Evolutionary conservation across 352 stramenopile species (phyloP).

Genomic region (Plasmopara viticola): DNA sequence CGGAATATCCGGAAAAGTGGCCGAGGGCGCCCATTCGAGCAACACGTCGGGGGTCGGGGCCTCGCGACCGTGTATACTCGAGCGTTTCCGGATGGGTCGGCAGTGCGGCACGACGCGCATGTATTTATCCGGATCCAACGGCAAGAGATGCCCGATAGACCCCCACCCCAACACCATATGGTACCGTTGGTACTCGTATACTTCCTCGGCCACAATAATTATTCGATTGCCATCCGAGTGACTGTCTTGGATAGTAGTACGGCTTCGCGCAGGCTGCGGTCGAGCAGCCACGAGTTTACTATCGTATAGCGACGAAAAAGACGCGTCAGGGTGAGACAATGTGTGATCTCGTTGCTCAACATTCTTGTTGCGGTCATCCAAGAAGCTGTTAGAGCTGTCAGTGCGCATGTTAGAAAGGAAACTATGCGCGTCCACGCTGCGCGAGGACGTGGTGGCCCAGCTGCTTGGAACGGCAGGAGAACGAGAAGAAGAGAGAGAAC

Average conservation of each 20-base stretch:
- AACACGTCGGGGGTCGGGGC: slow-evolving; percentile 6
- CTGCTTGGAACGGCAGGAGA: slow-evolving; percentile 3
- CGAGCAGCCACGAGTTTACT: slow-evolving; percentile 5
- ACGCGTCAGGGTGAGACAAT: neutral
- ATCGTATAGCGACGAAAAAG: slow-evolving; percentile 22
- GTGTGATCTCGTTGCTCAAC: slow-evolving; percentile 8
- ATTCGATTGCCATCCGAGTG: slow-evolving; percentile 9
- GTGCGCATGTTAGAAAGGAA: slow-evolving; percentile 20
- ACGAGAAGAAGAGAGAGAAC: slow-evolving; percentile 28
- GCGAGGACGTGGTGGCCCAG: slow-evolving; percentile 16
- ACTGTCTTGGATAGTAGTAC: neutral
- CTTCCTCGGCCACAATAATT: slow-evolving; percentile 37
- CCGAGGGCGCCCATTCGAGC: slow-evolving; percentile 35
- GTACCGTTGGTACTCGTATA: slow-evolving; percentile 69
- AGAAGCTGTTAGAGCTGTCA: slow-evolving; percentile 17
- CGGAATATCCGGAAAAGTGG: slow-evolving; percentile 47
- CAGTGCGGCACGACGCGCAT: slow-evolving; percentile 31
- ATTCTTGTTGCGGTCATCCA: slow-evolving; percentile 9
- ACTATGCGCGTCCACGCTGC: slow-evolving; percentile 24
- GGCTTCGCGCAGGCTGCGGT: slow-evolving; percentile 2
- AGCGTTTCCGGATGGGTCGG: slow-evolving; percentile 8
- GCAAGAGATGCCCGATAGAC: slow-evolving; percentile 65
- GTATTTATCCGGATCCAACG: slow-evolving; percentile 66
- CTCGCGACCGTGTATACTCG: neutral
- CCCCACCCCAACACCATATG: slow-evolving; percentile 68